Evolutionary conservation across 2,329 filamentous ascomycete species (phyloP).

Genomic region (Alternaria atra): DNA sequence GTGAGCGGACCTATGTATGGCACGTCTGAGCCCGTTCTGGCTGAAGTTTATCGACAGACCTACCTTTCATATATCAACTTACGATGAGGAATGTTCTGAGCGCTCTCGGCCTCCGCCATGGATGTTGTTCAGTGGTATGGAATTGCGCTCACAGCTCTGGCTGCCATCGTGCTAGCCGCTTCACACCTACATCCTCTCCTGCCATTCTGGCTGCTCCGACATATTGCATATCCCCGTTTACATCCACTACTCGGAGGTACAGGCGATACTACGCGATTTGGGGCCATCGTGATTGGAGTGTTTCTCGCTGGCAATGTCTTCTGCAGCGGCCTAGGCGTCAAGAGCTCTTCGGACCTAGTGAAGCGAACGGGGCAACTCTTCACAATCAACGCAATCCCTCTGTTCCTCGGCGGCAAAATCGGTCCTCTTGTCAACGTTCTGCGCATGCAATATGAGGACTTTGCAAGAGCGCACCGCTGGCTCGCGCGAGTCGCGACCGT

Average conservation of each 20-base stretch:
- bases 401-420: not conserved
- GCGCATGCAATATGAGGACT: not conserved
- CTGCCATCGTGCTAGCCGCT: not conserved
- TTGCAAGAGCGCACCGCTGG: constrained; percentile 3
- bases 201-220: constrained; percentile 1
- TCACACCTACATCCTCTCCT: not conserved
- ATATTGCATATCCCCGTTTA: constrained; percentile 2
- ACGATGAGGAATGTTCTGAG: not conserved
- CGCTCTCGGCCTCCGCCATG: not conserved
- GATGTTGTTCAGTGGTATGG: not conserved
- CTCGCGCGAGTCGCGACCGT: not conserved
- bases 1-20: not conserved
- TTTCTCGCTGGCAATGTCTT: not conserved
- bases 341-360: not conserved
- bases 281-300: not conserved
- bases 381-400: not conserved
- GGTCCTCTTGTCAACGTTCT: not conserved
- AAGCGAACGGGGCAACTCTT: constrained; percentile 3
- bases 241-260: not conserved
- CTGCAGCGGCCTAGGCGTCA: not conserved
- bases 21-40: constrained; percentile 1
- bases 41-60: not conserved
- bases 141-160: not conserved
- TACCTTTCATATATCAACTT: not conserved
- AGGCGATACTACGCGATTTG: not conserved